Base-by-base conservation (phyloP, 352 stramenopile species). In the Elongisporangium prolatum region DNA sequence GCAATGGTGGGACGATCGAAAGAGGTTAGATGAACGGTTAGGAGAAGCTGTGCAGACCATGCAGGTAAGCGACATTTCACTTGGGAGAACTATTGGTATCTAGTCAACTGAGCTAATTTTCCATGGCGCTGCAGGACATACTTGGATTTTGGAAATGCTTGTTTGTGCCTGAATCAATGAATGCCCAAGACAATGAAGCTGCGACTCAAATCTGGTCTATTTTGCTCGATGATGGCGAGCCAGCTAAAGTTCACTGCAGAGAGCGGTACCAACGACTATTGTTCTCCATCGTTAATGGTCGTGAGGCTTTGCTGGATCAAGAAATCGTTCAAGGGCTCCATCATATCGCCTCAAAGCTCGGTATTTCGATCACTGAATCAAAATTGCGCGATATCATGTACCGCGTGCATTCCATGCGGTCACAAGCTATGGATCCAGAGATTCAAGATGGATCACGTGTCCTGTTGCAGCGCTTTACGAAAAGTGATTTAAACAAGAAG, bases 1-100 rank as follows among this genome's bases (percentile, higher is more conserved):
- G n/a, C 52, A 74, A 21, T 95, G 86, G 86, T 95, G 86, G 86
- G 70, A 63, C 57, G 84, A 62, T 37, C 77, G 86, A 53, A 82
- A 85, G 11, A 47, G 76, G 17, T 60, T 93, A 1, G 70, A 95
- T 57, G 64, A 66, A 28, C 68, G 68, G 17, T 70, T 95, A 18
- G 57, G 65, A 24, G 48, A 66, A 21, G 51, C 68, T 18, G 56
- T 93, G 13, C 7, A 53, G 4, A 74, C 64, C 16, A 72, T 91
- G 55, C 69, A 92, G 83, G 85, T 92, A 64, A 22, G 51, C 21
- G 49, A 21, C 16, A 25, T 52, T 22, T 6, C 13, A 13, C 3
- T 9, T 44, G 21, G 4, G 24, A 38, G 50, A 38, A 3, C 2
- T 18, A 47, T 16, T n/a, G n/a, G n/a, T n/a, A n/a, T n/a, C n/a